Percentiles rank a stretch among this genome's conserved stretches.
phyloP scores from a whole-genome alignment of 345 rosid genomes.

The Pseudoturritis turrita region DNA sequence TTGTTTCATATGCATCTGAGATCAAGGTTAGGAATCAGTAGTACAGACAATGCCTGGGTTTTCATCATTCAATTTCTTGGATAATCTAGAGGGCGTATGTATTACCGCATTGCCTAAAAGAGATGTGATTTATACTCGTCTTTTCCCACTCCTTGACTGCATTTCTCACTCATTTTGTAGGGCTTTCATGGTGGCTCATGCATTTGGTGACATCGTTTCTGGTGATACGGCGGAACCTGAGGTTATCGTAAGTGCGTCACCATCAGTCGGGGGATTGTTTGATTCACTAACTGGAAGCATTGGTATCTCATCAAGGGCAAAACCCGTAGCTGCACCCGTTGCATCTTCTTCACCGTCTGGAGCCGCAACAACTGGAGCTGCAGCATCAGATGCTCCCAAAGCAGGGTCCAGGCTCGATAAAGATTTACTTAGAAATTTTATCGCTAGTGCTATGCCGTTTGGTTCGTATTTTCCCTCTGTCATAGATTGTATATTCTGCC shows the following conservation, averaged over 20 bases:
- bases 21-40: neutral
- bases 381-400: slow-evolving; percentile 65
- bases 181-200: slow-evolving; percentile 85
- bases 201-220: slow-evolving; percentile 71
- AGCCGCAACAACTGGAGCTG: slow-evolving; percentile 45
- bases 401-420: slow-evolving; percentile 78
- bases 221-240: slow-evolving; percentile 86
- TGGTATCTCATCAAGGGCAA: slow-evolving; percentile 85
- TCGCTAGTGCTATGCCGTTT: slow-evolving; percentile 80
- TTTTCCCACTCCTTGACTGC: neutral
- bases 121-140: neutral
- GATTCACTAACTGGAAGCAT: slow-evolving; percentile 97
- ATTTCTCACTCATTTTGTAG: slow-evolving; percentile 33
- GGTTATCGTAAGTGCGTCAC: slow-evolving; percentile 63
- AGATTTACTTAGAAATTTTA: slow-evolving; percentile 70
- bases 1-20: neutral
- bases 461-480: slow-evolving; percentile 55
- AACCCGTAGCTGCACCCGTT: slow-evolving; percentile 74
- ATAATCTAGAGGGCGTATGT: neutral
- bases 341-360: slow-evolving; percentile 57
- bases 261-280: slow-evolving; percentile 86
- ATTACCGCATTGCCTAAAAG: too few species aligned
- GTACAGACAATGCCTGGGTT: neutral
- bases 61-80: neutral
- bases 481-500: slow-evolving; percentile 27